Conservation (phyloP, 2,329 filamentous ascomycete species). For the Fusarium protoensiforme region DNA sequence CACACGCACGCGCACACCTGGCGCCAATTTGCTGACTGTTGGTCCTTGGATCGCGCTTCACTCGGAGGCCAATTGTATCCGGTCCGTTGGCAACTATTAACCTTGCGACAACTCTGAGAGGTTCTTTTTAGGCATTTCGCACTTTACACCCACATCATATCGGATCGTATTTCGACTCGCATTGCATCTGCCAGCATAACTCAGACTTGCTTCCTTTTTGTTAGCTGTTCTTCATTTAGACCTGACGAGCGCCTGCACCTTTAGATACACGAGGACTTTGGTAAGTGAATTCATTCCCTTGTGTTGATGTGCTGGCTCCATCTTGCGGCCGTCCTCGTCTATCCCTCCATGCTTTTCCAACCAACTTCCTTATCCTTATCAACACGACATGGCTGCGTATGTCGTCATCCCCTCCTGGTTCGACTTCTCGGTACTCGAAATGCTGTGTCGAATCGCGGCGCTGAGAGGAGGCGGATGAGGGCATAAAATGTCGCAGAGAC, state of each 20-base stretch:
- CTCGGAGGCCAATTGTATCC: constrained; percentile 24
- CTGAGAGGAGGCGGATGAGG: constrained; percentile 3
- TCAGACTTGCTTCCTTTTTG: background rate
- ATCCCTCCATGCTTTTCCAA: background rate
- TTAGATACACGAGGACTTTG: constrained; percentile 1
- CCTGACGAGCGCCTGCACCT: background rate
- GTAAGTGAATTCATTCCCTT: constrained; percentile 32
- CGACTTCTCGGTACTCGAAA: background rate
- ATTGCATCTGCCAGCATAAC: constrained; percentile 2
- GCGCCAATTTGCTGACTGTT: constrained; percentile 6
- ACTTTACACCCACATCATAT: constrained; percentile 1
- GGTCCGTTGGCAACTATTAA: constrained; percentile 21
- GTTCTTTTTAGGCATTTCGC: constrained; percentile 9
- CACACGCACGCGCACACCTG: background rate
- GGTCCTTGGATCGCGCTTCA: constrained; percentile 17
- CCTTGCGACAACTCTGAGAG: background rate
- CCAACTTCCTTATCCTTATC: background rate
- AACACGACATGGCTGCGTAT: background rate
- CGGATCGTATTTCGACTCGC: constrained; percentile 3
- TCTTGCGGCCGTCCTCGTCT: constrained; percentile 2
- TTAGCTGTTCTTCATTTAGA: background rate
- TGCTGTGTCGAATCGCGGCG: background rate
- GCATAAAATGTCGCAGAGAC: constrained; percentile 18
- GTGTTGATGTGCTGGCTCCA: constrained; percentile 13
- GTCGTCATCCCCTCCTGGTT: constrained; percentile 1